Percentiles rank a stretch among this genome's conserved stretches.
Evolutionary conservation across 495 filamentous ascomycete genomes (phyloP).

Genomic region (Penicillium salamii): DNA sequence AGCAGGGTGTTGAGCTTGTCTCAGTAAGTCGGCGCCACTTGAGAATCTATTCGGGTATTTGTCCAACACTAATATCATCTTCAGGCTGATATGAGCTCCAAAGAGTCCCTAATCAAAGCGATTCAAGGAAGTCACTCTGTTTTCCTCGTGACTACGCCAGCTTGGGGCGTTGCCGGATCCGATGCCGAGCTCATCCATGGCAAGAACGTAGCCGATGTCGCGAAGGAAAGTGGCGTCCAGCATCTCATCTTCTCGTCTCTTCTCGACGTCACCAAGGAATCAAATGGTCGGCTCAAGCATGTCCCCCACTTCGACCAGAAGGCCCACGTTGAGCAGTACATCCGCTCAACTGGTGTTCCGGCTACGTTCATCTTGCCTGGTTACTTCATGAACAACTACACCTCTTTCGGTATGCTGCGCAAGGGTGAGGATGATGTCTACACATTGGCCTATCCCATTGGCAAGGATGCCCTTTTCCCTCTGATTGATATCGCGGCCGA

Average conservation of each 20-base stretch:
- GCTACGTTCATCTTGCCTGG: conserved; percentile 57
- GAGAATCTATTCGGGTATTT: conserved; percentile 41
- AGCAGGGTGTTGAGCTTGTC: conserved; percentile 42
- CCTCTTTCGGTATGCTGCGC: conserved; percentile 7
- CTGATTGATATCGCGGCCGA: background rate
- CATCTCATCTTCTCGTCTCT: conserved; percentile 52
- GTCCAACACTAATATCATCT: conserved; percentile 43
- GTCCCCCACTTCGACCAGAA: conserved; percentile 44
- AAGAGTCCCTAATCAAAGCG: conserved; percentile 44
- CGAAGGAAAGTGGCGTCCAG: conserved; percentile 42
- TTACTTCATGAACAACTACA: conserved; percentile 56
- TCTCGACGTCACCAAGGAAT: conserved; percentile 10
- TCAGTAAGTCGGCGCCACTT: conserved; percentile 40
- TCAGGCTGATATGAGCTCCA: conserved; percentile 53
- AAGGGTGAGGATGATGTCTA: conserved; percentile 14
- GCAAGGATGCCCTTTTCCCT: background rate
- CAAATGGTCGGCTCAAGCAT: conserved; percentile 14
- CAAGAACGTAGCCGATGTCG: conserved; percentile 51
- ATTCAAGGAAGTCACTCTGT: no score
- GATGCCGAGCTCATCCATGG: conserved; percentile 47
- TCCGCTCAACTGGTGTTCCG: conserved; percentile 41
- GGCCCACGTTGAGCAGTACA: conserved; percentile 42
- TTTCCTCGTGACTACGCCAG: conserved; percentile 27
- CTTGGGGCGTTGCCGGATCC: conserved; percentile 45
- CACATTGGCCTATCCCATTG: background rate